phyloP scores from a whole-genome alignment of 768 basidiomycete genomes.

The Russula griseocarnosa region DNA sequence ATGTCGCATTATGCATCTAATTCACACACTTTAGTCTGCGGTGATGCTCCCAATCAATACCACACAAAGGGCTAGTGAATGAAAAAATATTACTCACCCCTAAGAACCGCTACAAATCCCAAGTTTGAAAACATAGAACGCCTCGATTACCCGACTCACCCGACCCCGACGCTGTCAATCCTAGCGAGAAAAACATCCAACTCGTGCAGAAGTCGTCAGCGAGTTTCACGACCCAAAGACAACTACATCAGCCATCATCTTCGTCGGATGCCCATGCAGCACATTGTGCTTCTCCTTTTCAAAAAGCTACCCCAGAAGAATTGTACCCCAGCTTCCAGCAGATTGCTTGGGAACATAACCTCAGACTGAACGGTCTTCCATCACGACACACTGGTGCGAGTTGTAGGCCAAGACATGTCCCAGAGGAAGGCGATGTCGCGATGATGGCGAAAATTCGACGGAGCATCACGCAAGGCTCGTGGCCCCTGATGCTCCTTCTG shows the following conservation, averaged over 20 bases:
- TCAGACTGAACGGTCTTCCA: slow-evolving; percentile 39
- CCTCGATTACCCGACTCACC: slow-evolving; percentile 78
- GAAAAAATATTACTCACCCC: too few species aligned
- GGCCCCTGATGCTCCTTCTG: slow-evolving; percentile 57
- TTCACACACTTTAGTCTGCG: too few species aligned
- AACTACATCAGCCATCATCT: slow-evolving; percentile 50
- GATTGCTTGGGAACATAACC: not conserved
- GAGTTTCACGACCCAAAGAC: slow-evolving; percentile 17
- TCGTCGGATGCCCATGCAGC: too few species aligned
- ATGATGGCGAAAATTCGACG: slow-evolving; percentile 44
- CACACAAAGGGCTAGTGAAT: too few species aligned
- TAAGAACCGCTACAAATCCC: too few species aligned
- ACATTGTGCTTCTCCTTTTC: slow-evolving; percentile 35
- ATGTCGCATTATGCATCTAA: too few species aligned
- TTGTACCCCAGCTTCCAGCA: slow-evolving; percentile 20
- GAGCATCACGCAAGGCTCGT: slow-evolving; percentile 74
- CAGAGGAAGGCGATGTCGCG: slow-evolving; percentile 55
- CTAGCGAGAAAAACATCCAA: slow-evolving; percentile 31
- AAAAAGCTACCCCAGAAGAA: slow-evolving; percentile 42
- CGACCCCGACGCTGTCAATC: slow-evolving; percentile 44
- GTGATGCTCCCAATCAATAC: too few species aligned
- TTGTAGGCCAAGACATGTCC: slow-evolving; percentile 32
- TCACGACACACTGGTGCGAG: slow-evolving; percentile 35
- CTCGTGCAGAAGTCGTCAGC: slow-evolving; percentile 49
- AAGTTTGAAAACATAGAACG: slow-evolving; percentile 52